Conservation (phyloP, 1,284 basidiomycete genomes). For the Ceratobasidium sp. region DNA sequence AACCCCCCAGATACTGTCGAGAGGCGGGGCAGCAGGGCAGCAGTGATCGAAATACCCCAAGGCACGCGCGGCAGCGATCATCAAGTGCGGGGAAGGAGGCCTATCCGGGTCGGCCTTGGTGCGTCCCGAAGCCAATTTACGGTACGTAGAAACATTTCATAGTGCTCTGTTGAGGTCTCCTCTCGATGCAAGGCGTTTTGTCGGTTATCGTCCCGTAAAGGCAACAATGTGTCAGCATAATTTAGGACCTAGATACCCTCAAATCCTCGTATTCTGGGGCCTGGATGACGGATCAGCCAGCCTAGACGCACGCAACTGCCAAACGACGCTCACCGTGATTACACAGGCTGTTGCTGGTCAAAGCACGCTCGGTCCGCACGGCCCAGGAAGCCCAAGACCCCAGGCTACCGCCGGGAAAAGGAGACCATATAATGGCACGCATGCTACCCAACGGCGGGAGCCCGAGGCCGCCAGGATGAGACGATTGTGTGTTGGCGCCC, state of each 20-base stretch:
- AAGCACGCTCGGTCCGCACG: not conserved
- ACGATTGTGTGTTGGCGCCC: not conserved
- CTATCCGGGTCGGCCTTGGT: constrained; percentile 7
- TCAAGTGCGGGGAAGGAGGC: constrained; percentile 27
- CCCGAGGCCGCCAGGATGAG: not conserved
- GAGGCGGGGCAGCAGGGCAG: constrained; percentile 10
- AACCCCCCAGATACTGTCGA: constrained; percentile 16
- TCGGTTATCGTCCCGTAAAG: not conserved
- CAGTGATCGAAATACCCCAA: constrained; percentile 42
- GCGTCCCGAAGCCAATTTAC: constrained; percentile 13
- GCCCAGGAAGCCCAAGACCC: not conserved
- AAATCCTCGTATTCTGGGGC: constrained; percentile 5
- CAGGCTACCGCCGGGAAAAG: not conserved
- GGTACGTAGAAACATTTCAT: not conserved
- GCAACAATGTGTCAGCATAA: constrained; percentile 13
- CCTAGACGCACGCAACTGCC: not conserved
- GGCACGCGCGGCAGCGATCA: constrained; percentile 22
- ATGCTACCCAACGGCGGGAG: not conserved
- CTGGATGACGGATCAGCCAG: not conserved
- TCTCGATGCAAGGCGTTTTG: constrained; percentile 27
- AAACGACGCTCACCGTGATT: not conserved
- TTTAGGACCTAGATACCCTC: constrained; percentile 2
- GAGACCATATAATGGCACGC: not conserved
- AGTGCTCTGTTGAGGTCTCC: constrained; percentile 33
- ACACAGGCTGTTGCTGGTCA: not conserved